Evolutionary conservation across 129 eudicot genomes (phyloP).

Genomic region (Kitagawia praeruptora): DNA sequence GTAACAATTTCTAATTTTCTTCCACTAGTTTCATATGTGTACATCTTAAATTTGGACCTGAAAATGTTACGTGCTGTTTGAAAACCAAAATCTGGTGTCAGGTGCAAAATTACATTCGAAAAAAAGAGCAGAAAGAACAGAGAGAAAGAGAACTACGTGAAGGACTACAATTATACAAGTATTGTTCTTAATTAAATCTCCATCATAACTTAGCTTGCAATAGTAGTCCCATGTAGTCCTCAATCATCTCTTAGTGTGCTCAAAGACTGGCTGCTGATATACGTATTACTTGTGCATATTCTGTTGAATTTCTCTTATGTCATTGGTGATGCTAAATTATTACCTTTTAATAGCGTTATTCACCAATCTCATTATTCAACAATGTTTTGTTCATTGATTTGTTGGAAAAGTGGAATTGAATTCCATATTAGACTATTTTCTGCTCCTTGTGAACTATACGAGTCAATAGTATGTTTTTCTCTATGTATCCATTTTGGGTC

Average conservation of each 20-base stretch:
- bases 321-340: background rate
- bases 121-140: conserved; percentile 72
- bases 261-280: background rate
- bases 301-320: background rate
- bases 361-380: too few relatives aligned
- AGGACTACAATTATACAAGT: conserved; percentile 79
- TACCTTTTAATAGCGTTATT: background rate
- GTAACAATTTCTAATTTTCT: background rate
- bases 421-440: background rate
- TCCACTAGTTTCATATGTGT: background rate
- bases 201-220: background rate
- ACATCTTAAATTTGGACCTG: background rate
- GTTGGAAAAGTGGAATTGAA: background rate
- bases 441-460: background rate
- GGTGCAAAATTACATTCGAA: conserved; percentile 75
- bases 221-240: background rate
- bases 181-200: background rate
- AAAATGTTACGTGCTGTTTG: background rate
- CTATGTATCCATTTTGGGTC: too few relatives aligned
- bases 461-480: too few relatives aligned
- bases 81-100: conserved; percentile 16
- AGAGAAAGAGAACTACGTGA: conserved; percentile 87
- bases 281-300: background rate
- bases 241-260: background rate
- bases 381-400: background rate